Evolutionary conservation across 2,329 filamentous ascomycete species (phyloP), one percentile per base, ranked within the genome.

Genomic region (Stachybotrys elegans): DNA sequence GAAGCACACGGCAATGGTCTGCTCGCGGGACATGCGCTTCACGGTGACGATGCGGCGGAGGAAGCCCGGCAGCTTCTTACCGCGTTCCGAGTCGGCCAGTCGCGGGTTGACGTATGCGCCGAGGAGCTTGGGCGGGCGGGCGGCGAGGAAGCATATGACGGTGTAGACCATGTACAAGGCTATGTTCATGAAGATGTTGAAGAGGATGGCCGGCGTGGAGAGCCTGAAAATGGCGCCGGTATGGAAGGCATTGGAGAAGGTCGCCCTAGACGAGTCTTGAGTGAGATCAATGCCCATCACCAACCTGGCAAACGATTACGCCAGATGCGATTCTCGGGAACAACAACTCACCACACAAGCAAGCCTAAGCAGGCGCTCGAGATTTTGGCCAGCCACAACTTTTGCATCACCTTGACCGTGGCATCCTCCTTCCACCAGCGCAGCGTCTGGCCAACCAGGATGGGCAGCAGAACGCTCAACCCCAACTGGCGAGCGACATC

Each of bases 1-100:
- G 61, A 88, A 88, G 52, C 83, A 87, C 13, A 86, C 78, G 0
- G 85, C 83, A 40, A 88, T 76, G 0, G 83, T 77, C 53, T 87
- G 79, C 46, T 77, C 73, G 29, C 74, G 75, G 1, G 73, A 65
- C 58, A 86, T 70, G 54, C 73, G 78, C 27, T 71, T 61, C 3
- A 75, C 59, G 2, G 72, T 73, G 2, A 79, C n/a, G 8, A 52
- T 56, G 35, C 59, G 60, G 44, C 58, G 55, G 36, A 65, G 6
- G n/a, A 49, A 34, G 1, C 27, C 22, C 2, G 65, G 67, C 9
- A 67, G 50, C 13, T 20, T 22, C 22, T 40, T 22, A 7, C n/a
- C 13, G 5, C 59, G 37, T 0, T 39, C 25, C 1, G 64, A 67
- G 8, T 64, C 59, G 22, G 59, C 61, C 5, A 71, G 43, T 12